These are phyloP conservation scores for Venustampulla echinocandica DNA, from an alignment of 495 filamentous ascomycete species.

Conservation along the genomic window DNA sequence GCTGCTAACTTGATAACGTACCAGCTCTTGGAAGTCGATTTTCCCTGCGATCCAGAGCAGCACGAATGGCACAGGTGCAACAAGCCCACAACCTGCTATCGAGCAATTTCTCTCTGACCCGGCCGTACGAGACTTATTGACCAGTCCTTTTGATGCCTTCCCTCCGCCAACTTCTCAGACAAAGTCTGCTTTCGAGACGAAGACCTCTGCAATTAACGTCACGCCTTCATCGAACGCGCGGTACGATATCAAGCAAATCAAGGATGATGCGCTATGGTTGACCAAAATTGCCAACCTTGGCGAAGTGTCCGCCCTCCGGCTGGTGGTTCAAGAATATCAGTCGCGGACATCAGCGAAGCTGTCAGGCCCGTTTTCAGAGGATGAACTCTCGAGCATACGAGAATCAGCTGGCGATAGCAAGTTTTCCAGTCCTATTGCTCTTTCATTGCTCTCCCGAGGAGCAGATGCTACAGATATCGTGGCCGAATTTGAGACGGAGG, in stretches of 20 bases:
- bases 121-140: constrained; percentile 56
- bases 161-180: constrained; percentile 45
- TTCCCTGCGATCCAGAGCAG: constrained; percentile 48
- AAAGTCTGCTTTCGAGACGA: constrained; percentile 72
- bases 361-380: constrained; percentile 53
- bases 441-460: constrained; percentile 28
- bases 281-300: constrained; percentile 67
- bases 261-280: constrained; percentile 78
- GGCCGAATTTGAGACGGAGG: constrained; percentile 46
- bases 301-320: constrained; percentile 72
- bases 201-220: constrained; percentile 84
- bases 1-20: constrained; percentile 6
- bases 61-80: neutral
- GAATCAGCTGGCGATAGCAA: constrained; percentile 52
- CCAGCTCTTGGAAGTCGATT: constrained; percentile 61
- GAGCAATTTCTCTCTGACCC: constrained; percentile 58
- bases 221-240: constrained; percentile 56
- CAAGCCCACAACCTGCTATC: constrained; percentile 39
- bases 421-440: constrained; percentile 34
- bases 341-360: constrained; percentile 57
- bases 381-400: constrained; percentile 58
- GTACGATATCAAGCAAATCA: constrained; percentile 73
- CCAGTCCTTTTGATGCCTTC: constrained; percentile 55
- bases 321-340: constrained; percentile 79
- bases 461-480: constrained; percentile 35